These are phyloP conservation scores for Phytophthora pisi DNA, from an alignment of 352 stramenopile genomes.

Conservation along the genomic window DNA sequence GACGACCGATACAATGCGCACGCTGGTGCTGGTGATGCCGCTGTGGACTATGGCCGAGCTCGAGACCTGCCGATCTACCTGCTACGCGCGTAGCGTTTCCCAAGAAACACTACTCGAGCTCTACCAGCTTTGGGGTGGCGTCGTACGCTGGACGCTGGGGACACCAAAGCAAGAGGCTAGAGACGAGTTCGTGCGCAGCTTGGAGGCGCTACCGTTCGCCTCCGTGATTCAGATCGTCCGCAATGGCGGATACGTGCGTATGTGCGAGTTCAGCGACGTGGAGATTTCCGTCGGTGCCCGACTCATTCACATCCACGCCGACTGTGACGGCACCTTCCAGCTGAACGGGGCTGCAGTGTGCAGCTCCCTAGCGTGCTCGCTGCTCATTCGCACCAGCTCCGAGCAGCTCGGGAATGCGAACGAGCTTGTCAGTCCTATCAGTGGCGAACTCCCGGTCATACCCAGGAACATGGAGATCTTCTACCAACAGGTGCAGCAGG, in stretches of 20 bases:
- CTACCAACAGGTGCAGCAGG: constrained; percentile 31
- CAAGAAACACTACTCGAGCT: constrained; percentile 31
- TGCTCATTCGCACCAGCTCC: constrained; percentile 24
- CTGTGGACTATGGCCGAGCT: constrained; percentile 45
- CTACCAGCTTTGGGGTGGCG: constrained; percentile 42
- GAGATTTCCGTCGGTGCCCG: constrained; percentile 24
- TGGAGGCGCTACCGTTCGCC: constrained; percentile 23
- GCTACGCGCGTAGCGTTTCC: constrained; percentile 28
- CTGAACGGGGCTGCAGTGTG: constrained; percentile 30
- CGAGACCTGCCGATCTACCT: constrained; percentile 36
- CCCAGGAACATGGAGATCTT: constrained; percentile 16
- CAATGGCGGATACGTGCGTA: constrained; percentile 18
- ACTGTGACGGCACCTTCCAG: constrained; percentile 42
- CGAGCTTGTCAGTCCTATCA: constrained; percentile 7
- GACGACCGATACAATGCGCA: constrained; percentile 14
- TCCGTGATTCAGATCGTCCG: constrained; percentile 24
- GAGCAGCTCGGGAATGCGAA: constrained; percentile 19
- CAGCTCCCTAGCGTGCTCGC: constrained; percentile 28
- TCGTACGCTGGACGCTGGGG: constrained; percentile 35
- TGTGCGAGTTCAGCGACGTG: background rate
- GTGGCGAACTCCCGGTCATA: constrained; percentile 2
- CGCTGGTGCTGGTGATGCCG: constrained; percentile 40
- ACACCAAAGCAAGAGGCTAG: constrained; percentile 21
- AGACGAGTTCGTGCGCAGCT: constrained; percentile 26
- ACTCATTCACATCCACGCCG: constrained; percentile 43